Evolutionary conservation across 352 stramenopile species (phyloP).

Genomic region (Peronospora farinosa): DNA sequence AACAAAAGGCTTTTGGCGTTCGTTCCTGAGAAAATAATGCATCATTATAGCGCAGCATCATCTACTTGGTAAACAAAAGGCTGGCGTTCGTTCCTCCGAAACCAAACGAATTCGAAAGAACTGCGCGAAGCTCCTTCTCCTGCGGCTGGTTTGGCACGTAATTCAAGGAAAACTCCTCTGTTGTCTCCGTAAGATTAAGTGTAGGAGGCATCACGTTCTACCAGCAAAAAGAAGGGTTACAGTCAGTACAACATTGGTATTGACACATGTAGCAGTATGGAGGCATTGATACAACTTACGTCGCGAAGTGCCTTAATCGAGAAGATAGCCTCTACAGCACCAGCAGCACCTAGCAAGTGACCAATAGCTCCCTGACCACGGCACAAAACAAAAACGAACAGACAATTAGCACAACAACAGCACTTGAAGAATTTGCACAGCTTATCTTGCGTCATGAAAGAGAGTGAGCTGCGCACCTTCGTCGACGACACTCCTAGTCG

Average conservation of each 20-base stretch:
- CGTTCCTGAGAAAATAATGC: conserved; percentile 95
- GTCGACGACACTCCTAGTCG: conserved; percentile 72
- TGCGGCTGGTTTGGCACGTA: conserved; percentile 69
- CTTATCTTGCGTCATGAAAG: not conserved
- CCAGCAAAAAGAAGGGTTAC: not conserved
- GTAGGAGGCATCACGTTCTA: conserved; percentile 91
- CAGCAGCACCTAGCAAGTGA: conserved; percentile 93
- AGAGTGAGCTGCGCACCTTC: conserved; percentile 39
- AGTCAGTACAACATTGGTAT: not conserved
- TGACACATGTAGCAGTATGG: not conserved
- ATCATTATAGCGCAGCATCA: too few species aligned
- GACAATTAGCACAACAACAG: not conserved
- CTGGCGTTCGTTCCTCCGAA: conserved; percentile 96
- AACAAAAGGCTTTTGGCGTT: conserved; percentile 89
- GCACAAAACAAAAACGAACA: not conserved
- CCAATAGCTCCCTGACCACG: conserved; percentile 75
- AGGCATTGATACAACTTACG: conserved; percentile 27
- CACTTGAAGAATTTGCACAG: not conserved
- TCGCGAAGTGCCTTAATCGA: conserved; percentile 89
- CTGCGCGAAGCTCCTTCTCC: conserved; percentile 66
- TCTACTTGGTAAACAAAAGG: conserved; percentile 70
- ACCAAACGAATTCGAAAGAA: conserved; percentile 95
- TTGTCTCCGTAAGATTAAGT: conserved; percentile 85
- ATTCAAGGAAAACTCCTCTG: conserved; percentile 78
- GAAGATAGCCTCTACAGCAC: conserved; percentile 94